A percentile compares a stretch with the other conserved stretches of the same genome.
Conservation (phyloP, 1,139 yeast genomes). For the Diutina siamensis region DNA sequence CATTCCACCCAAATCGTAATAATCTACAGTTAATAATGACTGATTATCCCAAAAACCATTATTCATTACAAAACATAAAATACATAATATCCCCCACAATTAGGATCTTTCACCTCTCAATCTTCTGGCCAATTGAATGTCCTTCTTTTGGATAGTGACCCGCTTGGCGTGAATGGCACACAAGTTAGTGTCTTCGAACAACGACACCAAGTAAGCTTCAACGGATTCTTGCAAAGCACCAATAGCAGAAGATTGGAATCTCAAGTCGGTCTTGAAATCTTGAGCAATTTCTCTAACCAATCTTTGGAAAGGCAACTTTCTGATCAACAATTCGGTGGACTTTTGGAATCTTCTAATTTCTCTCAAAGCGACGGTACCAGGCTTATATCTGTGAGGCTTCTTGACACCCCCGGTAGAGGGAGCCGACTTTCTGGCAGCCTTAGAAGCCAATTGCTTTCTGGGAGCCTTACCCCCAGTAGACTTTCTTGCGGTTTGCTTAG, state of each 20-base stretch:
- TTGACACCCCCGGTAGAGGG: slow-evolving; percentile 43
- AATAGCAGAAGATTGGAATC: slow-evolving; percentile 41
- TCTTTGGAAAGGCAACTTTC: slow-evolving; percentile 41
- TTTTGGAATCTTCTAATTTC: slow-evolving; percentile 44
- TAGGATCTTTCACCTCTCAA: slow-evolving; percentile 33
- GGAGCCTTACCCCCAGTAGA: slow-evolving; percentile 46
- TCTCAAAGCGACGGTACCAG: slow-evolving; percentile 46
- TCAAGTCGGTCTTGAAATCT: slow-evolving; percentile 39
- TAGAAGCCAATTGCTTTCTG: slow-evolving; percentile 43
- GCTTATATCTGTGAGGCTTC: slow-evolving; percentile 45
- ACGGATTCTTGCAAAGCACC: slow-evolving; percentile 46
- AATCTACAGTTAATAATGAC: not conserved
- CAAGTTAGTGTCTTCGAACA: slow-evolving; percentile 42
- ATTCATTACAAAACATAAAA: not conserved
- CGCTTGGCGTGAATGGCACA: slow-evolving; percentile 45
- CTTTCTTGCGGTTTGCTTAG: slow-evolving; percentile 44
- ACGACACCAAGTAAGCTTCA: slow-evolving; percentile 40
- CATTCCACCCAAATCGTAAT: too few relatives aligned
- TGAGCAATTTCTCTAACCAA: slow-evolving; percentile 40
- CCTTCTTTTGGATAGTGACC: slow-evolving; percentile 44
- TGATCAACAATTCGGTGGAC: slow-evolving; percentile 39
- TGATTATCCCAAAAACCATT: not conserved
- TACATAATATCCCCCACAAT: not conserved
- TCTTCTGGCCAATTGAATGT: slow-evolving; percentile 43
- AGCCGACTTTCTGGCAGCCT: slow-evolving; percentile 43